Conservation (phyloP, 345 rosid species). For the Acer campestre region DNA sequence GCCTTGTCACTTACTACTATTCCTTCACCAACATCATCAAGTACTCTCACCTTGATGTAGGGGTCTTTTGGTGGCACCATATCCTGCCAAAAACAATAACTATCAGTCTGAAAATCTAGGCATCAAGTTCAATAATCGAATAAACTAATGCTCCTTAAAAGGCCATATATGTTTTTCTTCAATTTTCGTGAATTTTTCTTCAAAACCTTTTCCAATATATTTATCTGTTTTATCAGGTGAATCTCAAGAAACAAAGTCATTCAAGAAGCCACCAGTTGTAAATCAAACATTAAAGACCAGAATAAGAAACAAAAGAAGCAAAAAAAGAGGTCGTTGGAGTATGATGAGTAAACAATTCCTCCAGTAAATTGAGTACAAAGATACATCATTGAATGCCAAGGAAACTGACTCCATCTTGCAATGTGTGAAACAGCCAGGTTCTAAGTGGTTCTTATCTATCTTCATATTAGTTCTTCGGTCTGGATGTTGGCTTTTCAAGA, state of each 20-base stretch:
- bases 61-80: conserved; percentile 99
- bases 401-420: neutral
- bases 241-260: neutral
- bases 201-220: neutral
- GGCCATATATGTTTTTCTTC: neutral
- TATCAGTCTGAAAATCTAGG: neutral
- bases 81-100: conserved; percentile 53
- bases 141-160: neutral
- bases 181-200: neutral
- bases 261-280: neutral
- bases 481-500: neutral
- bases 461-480: neutral
- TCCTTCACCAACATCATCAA: conserved; percentile 79
- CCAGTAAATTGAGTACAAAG: neutral
- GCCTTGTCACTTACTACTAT: conserved; percentile 72
- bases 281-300: neutral
- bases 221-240: neutral
- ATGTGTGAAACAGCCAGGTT: neutral
- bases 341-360: neutral
- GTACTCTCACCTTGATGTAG: conserved; percentile 82
- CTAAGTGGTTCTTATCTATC: neutral
- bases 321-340: neutral
- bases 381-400: neutral
- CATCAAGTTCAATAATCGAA: neutral
- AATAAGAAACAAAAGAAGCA: neutral